These are phyloP conservation scores for Diaporthe helianthi DNA, from an alignment of 2,329 filamentous ascomycete species.

Conservation along the genomic window DNA sequence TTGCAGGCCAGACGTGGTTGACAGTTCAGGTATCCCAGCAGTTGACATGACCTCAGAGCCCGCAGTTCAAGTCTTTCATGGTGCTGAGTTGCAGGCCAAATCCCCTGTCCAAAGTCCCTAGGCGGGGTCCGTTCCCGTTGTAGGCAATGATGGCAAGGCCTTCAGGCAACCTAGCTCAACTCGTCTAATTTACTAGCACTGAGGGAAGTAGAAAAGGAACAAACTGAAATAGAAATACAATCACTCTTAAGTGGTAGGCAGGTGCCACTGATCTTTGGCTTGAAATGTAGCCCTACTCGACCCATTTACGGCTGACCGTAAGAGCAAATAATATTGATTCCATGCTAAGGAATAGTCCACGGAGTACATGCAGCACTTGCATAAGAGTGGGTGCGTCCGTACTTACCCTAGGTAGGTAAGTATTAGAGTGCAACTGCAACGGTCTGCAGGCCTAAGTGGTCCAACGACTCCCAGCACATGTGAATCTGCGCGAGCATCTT, in stretches of 20 bases:
- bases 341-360: too few relatives aligned
- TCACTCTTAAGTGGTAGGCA: too few relatives aligned
- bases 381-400: not conserved
- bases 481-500: not conserved
- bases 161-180: not conserved
- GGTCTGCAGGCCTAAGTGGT: not conserved
- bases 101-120: not conserved
- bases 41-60: constrained; percentile 22
- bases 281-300: not conserved
- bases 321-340: not conserved
- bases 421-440: not conserved
- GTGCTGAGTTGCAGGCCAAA: constrained; percentile 29
- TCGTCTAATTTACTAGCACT: not conserved
- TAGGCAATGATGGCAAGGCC: not conserved
- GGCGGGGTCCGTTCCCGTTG: not conserved
- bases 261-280: not conserved
- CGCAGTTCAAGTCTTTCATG: constrained; percentile 8
- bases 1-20: not conserved
- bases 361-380: not conserved
- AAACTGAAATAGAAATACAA: not conserved
- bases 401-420: too few relatives aligned
- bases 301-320: not conserved
- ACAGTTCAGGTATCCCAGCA: not conserved
- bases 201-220: not conserved
- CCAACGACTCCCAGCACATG: not conserved